These are phyloP conservation scores for Pyronema omphalodes DNA, from an alignment of 495 filamentous ascomycete species.

Conservation along the genomic window DNA sequence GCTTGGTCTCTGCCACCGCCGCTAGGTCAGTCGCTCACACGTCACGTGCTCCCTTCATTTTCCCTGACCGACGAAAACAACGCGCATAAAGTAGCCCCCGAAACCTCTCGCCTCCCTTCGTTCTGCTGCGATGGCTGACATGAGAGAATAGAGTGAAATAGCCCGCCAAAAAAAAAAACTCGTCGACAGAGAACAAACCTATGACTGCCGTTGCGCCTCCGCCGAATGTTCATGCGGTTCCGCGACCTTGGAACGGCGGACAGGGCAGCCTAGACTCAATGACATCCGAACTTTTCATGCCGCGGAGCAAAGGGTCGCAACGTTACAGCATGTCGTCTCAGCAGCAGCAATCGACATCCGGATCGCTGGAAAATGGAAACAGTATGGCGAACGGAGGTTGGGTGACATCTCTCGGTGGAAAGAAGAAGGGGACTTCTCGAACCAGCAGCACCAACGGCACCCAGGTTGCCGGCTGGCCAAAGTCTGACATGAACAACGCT, in stretches of 20 bases:
- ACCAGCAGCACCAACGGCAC: slow-evolving; percentile 29
- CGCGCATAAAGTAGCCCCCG: background rate
- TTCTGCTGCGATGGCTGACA: too few species aligned
- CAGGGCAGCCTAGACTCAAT: slow-evolving; percentile 44
- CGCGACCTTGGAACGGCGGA: slow-evolving; percentile 39
- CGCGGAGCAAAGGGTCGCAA: background rate
- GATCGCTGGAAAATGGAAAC: slow-evolving; percentile 24
- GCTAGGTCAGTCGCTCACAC: background rate
- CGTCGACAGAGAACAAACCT: background rate
- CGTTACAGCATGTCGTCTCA: background rate
- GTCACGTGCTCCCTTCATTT: background rate
- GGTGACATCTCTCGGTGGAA: slow-evolving; percentile 29
- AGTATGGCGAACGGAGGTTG: slow-evolving; percentile 28
- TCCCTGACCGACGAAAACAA: background rate
- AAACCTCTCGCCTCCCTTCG: background rate
- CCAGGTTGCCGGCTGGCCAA: slow-evolving; percentile 37
- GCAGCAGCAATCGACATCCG: slow-evolving; percentile 22
- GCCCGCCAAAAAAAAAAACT: background rate
- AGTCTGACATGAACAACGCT: slow-evolving; percentile 27
- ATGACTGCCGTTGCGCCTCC: slow-evolving; percentile 98
- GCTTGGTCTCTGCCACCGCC: background rate
- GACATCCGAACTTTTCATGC: slow-evolving; percentile 39
- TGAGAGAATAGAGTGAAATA: too few species aligned
- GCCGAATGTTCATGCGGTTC: slow-evolving; percentile 63
- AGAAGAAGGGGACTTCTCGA: slow-evolving; percentile 33